A percentile compares a stretch with the other conserved stretches of the same genome.
phyloP scores from a whole-genome alignment of 2,329 filamentous ascomycete genomes.

The Zalaria sp. region DNA sequence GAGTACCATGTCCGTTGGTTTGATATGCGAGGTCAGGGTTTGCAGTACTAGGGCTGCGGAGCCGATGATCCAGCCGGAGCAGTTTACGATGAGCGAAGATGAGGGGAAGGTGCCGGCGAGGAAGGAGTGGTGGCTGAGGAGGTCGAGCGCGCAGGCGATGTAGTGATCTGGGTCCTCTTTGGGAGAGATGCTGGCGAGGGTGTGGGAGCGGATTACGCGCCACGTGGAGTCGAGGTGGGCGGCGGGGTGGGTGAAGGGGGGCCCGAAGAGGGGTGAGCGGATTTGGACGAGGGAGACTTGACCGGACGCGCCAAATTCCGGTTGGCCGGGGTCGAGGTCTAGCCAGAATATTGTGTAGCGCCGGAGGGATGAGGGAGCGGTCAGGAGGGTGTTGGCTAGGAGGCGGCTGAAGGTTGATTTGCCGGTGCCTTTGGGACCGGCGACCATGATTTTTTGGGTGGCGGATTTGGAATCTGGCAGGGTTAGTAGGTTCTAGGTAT shows the following conservation, averaged over 20 bases:
- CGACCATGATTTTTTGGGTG: constrained; percentile 51
- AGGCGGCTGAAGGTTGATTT: constrained; percentile 63
- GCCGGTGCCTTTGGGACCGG: constrained; percentile 57
- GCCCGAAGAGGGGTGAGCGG: constrained; percentile 46
- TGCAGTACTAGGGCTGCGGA: constrained; percentile 52
- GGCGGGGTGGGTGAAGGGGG: constrained; percentile 51
- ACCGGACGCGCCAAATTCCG: constrained; percentile 58
- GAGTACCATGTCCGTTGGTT: constrained; percentile 51
- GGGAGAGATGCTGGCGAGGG: constrained; percentile 50
- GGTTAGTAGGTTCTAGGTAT: no score
- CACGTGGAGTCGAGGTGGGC: constrained; percentile 9
- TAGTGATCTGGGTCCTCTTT: constrained; percentile 55
- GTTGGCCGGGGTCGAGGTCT: constrained; percentile 65
- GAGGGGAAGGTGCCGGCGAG: constrained; percentile 25
- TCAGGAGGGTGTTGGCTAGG: constrained; percentile 53
- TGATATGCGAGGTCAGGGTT: constrained; percentile 39
- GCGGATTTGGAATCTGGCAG: no score
- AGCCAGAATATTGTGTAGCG: constrained; percentile 35
- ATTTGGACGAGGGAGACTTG: constrained; percentile 54
- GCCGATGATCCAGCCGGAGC: constrained; percentile 59
- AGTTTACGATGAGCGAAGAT: constrained; percentile 55
- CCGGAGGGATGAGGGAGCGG: constrained; percentile 20
- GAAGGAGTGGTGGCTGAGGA: constrained; percentile 44
- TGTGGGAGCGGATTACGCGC: constrained; percentile 43
- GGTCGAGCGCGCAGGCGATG: constrained; percentile 46